Percentiles rank a stretch among this genome's conserved stretches.
phyloP scores from a whole-genome alignment of 768 basidiomycete genomes.

The Zangia roseola region DNA sequence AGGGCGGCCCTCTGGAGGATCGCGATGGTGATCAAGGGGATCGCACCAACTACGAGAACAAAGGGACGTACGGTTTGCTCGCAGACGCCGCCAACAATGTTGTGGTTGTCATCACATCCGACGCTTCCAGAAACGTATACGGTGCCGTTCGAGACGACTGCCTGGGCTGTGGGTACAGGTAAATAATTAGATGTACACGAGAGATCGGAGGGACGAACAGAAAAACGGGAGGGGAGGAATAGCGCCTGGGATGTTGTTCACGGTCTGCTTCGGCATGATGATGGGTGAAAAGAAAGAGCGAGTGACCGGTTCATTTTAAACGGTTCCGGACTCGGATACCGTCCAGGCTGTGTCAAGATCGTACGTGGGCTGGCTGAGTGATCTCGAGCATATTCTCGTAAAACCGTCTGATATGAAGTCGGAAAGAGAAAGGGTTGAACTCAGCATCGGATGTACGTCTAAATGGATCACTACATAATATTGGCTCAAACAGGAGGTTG shows the following conservation, averaged over 20 bases:
- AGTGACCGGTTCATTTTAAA: not conserved
- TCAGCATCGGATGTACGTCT: too few species aligned
- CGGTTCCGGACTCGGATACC: not conserved
- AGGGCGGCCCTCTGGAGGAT: slow-evolving; percentile 35
- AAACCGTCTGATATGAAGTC: too few species aligned
- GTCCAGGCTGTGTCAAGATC: not conserved
- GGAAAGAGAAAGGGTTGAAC: too few species aligned
- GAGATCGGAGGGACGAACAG: not conserved
- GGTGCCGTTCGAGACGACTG: not conserved
- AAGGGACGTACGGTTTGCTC: slow-evolving; percentile 35
- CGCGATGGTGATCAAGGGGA: not conserved
- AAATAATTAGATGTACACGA: not conserved
- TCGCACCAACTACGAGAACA: not conserved
- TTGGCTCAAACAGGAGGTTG: too few species aligned
- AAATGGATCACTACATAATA: too few species aligned
- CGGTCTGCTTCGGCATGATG: not conserved
- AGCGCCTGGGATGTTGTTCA: not conserved
- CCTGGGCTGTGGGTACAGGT: not conserved
- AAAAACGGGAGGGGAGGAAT: not conserved
- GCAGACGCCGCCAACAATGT: slow-evolving; percentile 37
- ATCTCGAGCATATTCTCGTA: too few species aligned
- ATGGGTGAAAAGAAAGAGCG: not conserved
- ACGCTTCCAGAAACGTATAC: slow-evolving; percentile 44
- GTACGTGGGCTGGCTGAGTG: too few species aligned
- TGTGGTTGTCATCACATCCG: slow-evolving; percentile 31